Conservation (phyloP, 2,329 filamentous ascomycete genomes). For the Colletotrichum coccodes region DNA sequence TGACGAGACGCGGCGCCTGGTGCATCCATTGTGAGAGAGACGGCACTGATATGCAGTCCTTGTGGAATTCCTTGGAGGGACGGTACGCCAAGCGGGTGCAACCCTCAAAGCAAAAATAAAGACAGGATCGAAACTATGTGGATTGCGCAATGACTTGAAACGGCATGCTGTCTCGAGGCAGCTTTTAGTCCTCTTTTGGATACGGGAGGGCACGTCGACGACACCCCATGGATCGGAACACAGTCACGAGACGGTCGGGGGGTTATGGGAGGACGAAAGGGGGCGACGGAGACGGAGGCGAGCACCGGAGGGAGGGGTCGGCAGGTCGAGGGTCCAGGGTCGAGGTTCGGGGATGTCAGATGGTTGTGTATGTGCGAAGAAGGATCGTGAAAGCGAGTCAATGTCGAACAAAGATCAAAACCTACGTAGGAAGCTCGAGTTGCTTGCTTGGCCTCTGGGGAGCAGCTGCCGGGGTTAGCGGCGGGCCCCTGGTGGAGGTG, state of each 20-base stretch:
- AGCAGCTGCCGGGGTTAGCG: not conserved
- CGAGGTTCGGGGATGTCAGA: not conserved
- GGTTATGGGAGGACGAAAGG: not conserved
- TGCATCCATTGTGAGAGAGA: conserved; percentile 13
- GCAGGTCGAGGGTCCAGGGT: not conserved
- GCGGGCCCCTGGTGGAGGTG: not conserved
- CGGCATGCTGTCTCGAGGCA: conserved; percentile 32
- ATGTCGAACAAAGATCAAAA: conserved; percentile 6
- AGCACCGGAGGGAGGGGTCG: no score
- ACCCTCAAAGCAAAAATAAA: not conserved
- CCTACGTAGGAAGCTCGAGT: not conserved
- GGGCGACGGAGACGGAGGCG: not conserved
- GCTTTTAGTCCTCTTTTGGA: conserved; percentile 30
- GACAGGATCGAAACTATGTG: conserved; percentile 27
- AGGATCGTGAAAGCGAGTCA: conserved; percentile 1
- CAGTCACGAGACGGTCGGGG: not conserved
- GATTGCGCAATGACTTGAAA: conserved; percentile 28
- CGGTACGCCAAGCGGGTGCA: not conserved
- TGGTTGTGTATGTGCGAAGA: not conserved
- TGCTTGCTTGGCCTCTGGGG: not conserved
- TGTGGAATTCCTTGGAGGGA: not conserved
- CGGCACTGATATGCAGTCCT: conserved; percentile 9
- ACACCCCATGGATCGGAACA: conserved; percentile 18
- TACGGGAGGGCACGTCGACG: conserved; percentile 12
- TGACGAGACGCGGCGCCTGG: conserved; percentile 18